These are phyloP conservation scores for Dactylis glomerata DNA, from an alignment of 176 grass and related monocot species.

Conservation along the genomic window DNA sequence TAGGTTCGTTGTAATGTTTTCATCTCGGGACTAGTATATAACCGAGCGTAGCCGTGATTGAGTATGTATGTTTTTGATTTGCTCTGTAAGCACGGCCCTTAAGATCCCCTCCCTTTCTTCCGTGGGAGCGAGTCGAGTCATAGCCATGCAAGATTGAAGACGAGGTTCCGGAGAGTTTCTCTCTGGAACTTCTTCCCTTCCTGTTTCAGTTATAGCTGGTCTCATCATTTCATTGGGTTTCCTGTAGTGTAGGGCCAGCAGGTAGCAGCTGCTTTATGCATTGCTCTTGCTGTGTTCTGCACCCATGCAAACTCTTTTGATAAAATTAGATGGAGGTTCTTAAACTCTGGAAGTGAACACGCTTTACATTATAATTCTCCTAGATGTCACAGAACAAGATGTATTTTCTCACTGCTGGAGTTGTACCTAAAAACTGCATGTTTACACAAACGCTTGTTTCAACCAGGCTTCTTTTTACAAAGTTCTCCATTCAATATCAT, in stretches of 20 bases:
- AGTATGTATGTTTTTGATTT: neutral
- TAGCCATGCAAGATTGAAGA: conserved; percentile 59
- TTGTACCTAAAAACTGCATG: neutral
- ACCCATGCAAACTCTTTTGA: neutral
- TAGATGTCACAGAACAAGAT: neutral
- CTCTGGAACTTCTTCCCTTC: conserved; percentile 44
- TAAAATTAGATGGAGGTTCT: neutral
- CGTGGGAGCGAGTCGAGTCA: conserved; percentile 83
- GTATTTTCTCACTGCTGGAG: neutral
- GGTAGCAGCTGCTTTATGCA: conserved; percentile 6
- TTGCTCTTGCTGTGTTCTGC: conserved; percentile 8
- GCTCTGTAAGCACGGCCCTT: conserved; percentile 49
- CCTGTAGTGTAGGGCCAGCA: neutral
- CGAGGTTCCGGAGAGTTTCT: conserved; percentile 44
- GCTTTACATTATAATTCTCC: neutral
- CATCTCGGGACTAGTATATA: neutral
- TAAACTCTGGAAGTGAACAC: conserved; percentile 28
- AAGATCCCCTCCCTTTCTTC: conserved; percentile 69
- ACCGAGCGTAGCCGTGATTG: neutral
- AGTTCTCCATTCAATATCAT: neutral
- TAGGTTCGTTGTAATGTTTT: neutral
- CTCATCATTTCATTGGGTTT: conserved; percentile 8
- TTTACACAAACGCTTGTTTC: neutral
- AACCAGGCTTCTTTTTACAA: neutral
- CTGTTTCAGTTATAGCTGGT: conserved; percentile 20